A percentile compares a stretch with the other conserved stretches of the same genome.
These are phyloP conservation scores for Hyparrhenia diplandra DNA, from an alignment of 176 grass and related monocot genomes.

Conservation along the genomic window DNA sequence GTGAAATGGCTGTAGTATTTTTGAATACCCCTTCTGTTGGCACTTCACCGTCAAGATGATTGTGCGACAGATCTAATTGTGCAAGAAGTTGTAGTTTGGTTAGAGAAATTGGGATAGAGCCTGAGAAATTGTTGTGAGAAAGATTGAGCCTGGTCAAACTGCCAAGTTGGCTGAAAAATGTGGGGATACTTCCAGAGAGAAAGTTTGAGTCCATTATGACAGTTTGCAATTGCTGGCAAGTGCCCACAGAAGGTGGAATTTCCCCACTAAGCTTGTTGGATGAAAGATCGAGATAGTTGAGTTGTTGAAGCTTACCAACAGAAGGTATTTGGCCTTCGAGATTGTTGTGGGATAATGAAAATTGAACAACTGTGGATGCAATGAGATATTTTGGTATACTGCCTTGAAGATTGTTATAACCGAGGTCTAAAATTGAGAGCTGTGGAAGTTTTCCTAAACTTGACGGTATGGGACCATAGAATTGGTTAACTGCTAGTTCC, in stretches of 20 bases:
- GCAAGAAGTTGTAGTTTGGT: slow-evolving; percentile 15
- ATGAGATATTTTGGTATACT: slow-evolving; percentile 9
- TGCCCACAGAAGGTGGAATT: slow-evolving; percentile 27
- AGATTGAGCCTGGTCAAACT: slow-evolving; percentile 16
- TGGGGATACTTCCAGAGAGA: slow-evolving; percentile 27
- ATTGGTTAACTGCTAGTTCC: slow-evolving; percentile 14
- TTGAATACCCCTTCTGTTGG: slow-evolving; percentile 37
- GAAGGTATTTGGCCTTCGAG: not conserved
- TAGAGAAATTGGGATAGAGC: slow-evolving; percentile 33
- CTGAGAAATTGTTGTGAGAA: slow-evolving; percentile 28
- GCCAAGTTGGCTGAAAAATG: slow-evolving; percentile 3
- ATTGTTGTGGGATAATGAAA: slow-evolving; percentile 7
- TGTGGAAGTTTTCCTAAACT: slow-evolving; percentile 23
- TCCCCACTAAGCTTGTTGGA: slow-evolving; percentile 37
- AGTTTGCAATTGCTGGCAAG: slow-evolving; percentile 20
- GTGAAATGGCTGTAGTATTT: slow-evolving; percentile 17
- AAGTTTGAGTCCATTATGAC: slow-evolving; percentile 5
- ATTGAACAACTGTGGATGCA: not conserved
- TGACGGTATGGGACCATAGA: slow-evolving; percentile 33
- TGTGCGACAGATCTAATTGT: slow-evolving; percentile 33
- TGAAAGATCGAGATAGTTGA: slow-evolving; percentile 28
- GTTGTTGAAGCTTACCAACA: slow-evolving; percentile 24
- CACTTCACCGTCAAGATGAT: slow-evolving; percentile 37
- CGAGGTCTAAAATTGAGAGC: not conserved
- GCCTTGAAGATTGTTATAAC: slow-evolving; percentile 24